Conservation (phyloP, 805 yeast species). For the Peterozyma toletana region DNA sequence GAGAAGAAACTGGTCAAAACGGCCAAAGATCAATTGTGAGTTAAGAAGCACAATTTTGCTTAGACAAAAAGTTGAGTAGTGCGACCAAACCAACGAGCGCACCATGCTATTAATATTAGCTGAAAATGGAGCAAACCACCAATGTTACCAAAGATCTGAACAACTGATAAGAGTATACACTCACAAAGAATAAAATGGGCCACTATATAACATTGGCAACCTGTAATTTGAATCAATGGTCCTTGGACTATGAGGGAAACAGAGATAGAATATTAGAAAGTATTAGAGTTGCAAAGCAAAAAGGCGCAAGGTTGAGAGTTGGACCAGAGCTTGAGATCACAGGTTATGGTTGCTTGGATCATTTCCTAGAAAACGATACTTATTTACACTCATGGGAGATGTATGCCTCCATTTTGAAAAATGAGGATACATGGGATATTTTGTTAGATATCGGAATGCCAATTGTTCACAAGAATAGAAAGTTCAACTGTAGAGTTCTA, state of each 20-base stretch:
- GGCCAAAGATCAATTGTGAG: too few relatives aligned
- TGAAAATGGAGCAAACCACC: too few relatives aligned
- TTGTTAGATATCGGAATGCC: constrained; percentile 95
- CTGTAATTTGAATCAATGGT: constrained; percentile 97
- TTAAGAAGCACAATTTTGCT: too few relatives aligned
- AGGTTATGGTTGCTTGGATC: constrained; percentile 94
- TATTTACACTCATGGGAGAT: constrained; percentile 93
- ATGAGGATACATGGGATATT: constrained; percentile 67
- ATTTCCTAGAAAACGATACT: constrained; percentile 83
- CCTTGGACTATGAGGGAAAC: constrained; percentile 95
- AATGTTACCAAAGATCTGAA: too few relatives aligned
- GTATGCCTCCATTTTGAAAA: constrained; percentile 66
- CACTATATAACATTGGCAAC: constrained; percentile 86
- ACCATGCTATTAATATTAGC: too few relatives aligned
- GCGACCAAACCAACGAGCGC: too few relatives aligned
- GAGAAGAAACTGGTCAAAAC: too few relatives aligned
- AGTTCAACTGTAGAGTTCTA: constrained; percentile 86
- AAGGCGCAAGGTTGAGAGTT: constrained; percentile 77
- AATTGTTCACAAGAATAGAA: constrained; percentile 73
- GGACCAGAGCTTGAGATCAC: constrained; percentile 96
- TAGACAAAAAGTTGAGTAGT: too few relatives aligned
- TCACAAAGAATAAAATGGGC: constrained; percentile 45
- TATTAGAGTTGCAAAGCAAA: constrained; percentile 65
- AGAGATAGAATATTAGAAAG: constrained; percentile 84
- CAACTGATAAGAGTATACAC: too few relatives aligned